These are phyloP conservation scores for Yamadazyma epiphylla DNA, from an alignment of 1,139 yeast species.

Conservation along the genomic window DNA sequence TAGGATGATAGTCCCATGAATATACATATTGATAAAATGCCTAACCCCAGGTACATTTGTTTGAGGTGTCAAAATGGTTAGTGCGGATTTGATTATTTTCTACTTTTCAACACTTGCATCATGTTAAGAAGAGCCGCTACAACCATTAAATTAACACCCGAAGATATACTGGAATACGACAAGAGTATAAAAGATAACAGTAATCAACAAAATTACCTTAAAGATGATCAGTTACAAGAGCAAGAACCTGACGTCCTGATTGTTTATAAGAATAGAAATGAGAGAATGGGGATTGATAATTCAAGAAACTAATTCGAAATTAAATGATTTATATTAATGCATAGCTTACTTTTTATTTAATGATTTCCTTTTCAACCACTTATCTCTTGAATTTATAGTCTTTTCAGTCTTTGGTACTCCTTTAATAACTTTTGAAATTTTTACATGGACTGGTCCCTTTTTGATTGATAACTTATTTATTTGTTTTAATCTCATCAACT, in stretches of 20 bases:
- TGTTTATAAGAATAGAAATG: conserved; percentile 12
- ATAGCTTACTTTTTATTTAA: conserved; percentile 31
- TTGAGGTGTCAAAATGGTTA: not conserved
- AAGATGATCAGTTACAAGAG: conserved; percentile 12
- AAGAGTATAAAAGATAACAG: conserved; percentile 25
- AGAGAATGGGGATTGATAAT: conserved; percentile 12
- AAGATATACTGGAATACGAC: conserved; percentile 61
- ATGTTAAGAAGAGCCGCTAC: conserved; percentile 69
- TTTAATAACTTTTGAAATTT: conserved; percentile 28
- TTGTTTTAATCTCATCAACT: conserved; percentile 39
- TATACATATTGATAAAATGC: conserved; percentile 8
- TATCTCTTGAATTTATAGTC: conserved; percentile 42
- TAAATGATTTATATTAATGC: not conserved
- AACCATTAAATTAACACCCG: conserved; percentile 59
- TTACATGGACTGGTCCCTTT: conserved; percentile 58
- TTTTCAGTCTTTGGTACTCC: conserved; percentile 47
- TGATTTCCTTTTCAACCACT: conserved; percentile 60
- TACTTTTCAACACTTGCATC: not conserved
- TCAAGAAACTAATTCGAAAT: not conserved
- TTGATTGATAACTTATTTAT: conserved; percentile 34
- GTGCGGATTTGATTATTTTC: not conserved
- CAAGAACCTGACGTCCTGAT: conserved; percentile 14
- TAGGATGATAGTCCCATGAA: conserved; percentile 31
- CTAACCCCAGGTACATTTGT: conserved; percentile 7
- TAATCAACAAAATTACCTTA: conserved; percentile 7